A percentile compares a stretch with the other conserved stretches of the same genome.
Conservation (phyloP, 2,329 filamentous ascomycete genomes). For the Microsporum canis region DNA sequence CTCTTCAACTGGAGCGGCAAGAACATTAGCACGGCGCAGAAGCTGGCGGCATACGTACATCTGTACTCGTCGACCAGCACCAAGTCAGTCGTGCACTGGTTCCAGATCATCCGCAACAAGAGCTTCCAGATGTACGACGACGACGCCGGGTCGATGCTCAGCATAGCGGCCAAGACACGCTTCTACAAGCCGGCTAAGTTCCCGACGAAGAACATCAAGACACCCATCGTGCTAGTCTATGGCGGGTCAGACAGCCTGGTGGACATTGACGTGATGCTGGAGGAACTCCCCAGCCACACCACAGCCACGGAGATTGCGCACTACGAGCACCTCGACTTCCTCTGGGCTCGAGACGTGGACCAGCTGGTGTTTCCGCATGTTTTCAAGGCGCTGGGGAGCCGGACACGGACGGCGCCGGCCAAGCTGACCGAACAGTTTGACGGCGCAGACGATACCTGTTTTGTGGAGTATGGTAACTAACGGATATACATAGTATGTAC, state of each 20-base stretch:
- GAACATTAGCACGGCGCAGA: constrained; percentile 79
- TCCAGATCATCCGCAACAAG: constrained; percentile 94
- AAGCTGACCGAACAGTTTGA: constrained; percentile 1
- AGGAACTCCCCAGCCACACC: constrained; percentile 73
- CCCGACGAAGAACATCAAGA: constrained; percentile 92
- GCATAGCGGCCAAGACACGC: constrained; percentile 54
- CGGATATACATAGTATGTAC: background rate
- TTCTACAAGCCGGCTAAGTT: constrained; percentile 97
- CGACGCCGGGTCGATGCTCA: constrained; percentile 72
- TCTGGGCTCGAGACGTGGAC: constrained; percentile 84
- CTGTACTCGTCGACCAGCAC: constrained; percentile 94
- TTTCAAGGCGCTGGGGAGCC: constrained; percentile 72
- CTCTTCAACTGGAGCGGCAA: constrained; percentile 80
- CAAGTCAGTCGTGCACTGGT: constrained; percentile 97
- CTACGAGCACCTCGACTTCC: constrained; percentile 93
- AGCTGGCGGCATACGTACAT: constrained; percentile 89
- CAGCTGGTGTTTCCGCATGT: constrained; percentile 80
- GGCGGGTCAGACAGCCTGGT: constrained; percentile 89
- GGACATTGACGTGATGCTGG: constrained; percentile 85
- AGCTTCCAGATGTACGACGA: constrained; percentile 93
- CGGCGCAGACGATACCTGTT: background rate
- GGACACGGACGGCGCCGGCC: constrained; percentile 23
- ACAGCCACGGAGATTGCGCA: constrained; percentile 77
- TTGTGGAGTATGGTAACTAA: background rate
- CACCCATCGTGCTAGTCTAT: constrained; percentile 85